Evolutionary conservation across 2,329 filamentous ascomycete genomes (phyloP), one percentile per base, ranked within the genome.

Genomic region (Monilinia aucupariae): DNA sequence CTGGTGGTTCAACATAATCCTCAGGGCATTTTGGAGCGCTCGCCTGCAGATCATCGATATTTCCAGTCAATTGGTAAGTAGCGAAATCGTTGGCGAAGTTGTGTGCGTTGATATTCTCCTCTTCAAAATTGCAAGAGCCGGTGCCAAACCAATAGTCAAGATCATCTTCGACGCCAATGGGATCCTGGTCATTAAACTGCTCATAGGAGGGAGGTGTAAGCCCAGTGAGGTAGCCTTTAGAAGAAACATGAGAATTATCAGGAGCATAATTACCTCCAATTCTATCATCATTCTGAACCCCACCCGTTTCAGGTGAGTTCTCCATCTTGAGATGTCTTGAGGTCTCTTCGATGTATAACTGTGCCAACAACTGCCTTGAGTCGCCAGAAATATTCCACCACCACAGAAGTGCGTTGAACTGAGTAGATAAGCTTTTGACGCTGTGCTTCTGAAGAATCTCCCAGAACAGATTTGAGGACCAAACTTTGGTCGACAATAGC

Each of bases 221-320:
- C 49, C 60, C 60, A 58, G 53, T 34, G 60, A 62, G 60, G 49
- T 61, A 25, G 50, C 37, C 27, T 54, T 54, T 10, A 53, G 45
- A 45, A 45, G 59, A 27, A 45, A 52, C 47, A 55, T 43, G 34
- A 48, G 51, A 58, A 49, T 48, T 58, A 41, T 45, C 52, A 62
- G 60, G 60, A 62, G 60, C 60, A 62, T 62, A 62, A 58, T 62
- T 62, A 62, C 60, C 60, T 62, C 60, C 60, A 37, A 62, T 48
- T 48, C 30, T 58, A 50, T 45, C n/a, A 49, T 30, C 25, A 20
- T 56, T 39, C 32, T 17, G 60, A 39, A 32, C 51, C 22, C 49
- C 52, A 49, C 13, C 43, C 17, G 34, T 43, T 50, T 49, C 37
- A 49, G 51, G 45, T 49, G 34, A 15, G 32, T 32, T 25, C 27